Evolutionary conservation across 2,329 filamentous ascomycete genomes (phyloP), one percentile per base, ranked within the genome.

Genomic region (Colletotrichum liaoningense): DNA sequence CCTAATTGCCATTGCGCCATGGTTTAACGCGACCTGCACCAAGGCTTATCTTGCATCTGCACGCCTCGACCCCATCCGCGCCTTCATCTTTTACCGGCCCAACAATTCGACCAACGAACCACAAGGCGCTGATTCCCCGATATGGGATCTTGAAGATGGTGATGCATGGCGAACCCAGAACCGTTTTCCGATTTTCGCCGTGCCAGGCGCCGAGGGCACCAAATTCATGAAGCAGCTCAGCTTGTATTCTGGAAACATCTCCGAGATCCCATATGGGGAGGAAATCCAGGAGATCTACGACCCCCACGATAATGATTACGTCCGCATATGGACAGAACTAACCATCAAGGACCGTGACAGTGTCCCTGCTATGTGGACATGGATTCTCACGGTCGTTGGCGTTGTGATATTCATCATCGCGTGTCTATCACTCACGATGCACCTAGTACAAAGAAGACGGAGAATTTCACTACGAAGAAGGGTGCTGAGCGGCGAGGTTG

Each of bases 1-100:
- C 68, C 86, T 95, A 64, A 90, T 98, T 77, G 95, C 93, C 33
- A 84, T 98, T 66, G 95, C 94, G 28, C 96, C 96, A 33, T 98
- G 96, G 95, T 91, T 95, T 77, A 93, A 88, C 74, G 84, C 88
- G 8, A 85, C 90, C 30, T 99, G 96, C 80, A 93, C 94, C 14
- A 83, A 88, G 68, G 89, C 92, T 57, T 98, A 95, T 80, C 87
- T 98, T 59, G 83, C 87, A 22, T 87, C 89, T 24, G 88, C 89
- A n/a, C 84, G 86, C 38, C 78, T 82, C 68, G 90, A 92, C 76
- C 88, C 90, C 28, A 86, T 93, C 11, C 88, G 90, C 55, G 91
- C 85, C 26, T 89, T 93, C 78, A 84, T 93, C 52, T 92, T 93
- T 76, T 93, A 92, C 80, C 85, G 85, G 38, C 89, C 90, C 4